Percentiles rank a stretch among this genome's conserved stretches.
Evolutionary conservation across 768 basidiomycete species (phyloP).

Genomic region (Exsudoporus frostii): DNA sequence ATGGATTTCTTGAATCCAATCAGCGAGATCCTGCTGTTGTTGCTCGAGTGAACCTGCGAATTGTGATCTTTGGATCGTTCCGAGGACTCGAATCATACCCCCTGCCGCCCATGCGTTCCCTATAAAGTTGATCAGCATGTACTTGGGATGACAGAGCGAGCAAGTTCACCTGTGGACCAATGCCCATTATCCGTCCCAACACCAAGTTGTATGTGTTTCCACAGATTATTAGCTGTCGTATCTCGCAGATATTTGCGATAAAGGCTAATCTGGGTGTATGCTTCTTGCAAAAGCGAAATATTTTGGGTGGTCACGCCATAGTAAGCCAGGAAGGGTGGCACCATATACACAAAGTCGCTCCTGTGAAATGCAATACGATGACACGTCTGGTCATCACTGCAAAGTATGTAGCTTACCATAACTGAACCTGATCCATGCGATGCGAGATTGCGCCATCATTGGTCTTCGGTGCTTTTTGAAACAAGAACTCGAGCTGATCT

Average conservation of each 20-base stretch:
- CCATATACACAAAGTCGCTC: slow-evolving; percentile 84
- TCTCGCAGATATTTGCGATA: slow-evolving; percentile 69
- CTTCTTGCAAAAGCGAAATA: slow-evolving; percentile 53
- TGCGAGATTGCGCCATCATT: slow-evolving; percentile 82
- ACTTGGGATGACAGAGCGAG: not conserved
- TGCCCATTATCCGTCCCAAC: slow-evolving; percentile 57
- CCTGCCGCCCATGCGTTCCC: slow-evolving; percentile 90
- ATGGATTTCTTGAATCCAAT: slow-evolving; percentile 74
- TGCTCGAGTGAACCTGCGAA: slow-evolving; percentile 46
- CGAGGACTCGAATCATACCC: slow-evolving; percentile 80
- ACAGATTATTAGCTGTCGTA: slow-evolving; percentile 47
- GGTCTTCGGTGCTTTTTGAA: slow-evolving; percentile 56
- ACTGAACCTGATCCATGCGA: slow-evolving; percentile 60
- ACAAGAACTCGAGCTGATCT: slow-evolving; percentile 63
- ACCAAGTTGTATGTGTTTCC: slow-evolving; percentile 75
- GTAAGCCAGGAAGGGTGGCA: slow-evolving; percentile 83
- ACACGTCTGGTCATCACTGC: not conserved
- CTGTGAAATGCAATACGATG: slow-evolving; percentile 32
- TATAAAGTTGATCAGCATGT: slow-evolving; percentile 20
- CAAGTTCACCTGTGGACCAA: slow-evolving; percentile 67
- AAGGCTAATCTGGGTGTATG: slow-evolving; percentile 68
- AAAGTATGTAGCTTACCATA: slow-evolving; percentile 47
- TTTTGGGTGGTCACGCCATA: slow-evolving; percentile 67
- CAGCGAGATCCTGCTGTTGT: slow-evolving; percentile 55
- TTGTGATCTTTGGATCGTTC: slow-evolving; percentile 64